These are phyloP conservation scores for Penicillium maclennaniae DNA, from an alignment of 495 filamentous ascomycete species.

Conservation along the genomic window DNA sequence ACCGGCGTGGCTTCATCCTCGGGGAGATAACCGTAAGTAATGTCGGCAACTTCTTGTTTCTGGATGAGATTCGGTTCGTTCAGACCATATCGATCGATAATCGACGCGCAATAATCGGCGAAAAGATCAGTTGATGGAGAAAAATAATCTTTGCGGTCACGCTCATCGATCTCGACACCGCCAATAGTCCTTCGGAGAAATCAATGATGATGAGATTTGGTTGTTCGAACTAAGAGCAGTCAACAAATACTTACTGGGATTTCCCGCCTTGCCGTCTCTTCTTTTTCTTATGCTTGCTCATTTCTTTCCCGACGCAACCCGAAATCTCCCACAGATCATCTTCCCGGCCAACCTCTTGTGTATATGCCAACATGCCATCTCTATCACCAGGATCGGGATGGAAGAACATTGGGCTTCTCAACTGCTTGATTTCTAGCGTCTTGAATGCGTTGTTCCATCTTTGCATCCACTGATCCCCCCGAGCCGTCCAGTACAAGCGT, in stretches of 20 bases:
- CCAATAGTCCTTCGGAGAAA: constrained; percentile 19
- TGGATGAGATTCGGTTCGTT: constrained; percentile 39
- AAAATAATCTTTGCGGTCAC: constrained; percentile 64
- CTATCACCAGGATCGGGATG: constrained; percentile 62
- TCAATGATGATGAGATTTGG: neutral
- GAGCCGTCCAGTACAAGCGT: constrained; percentile 52
- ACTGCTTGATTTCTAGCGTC: constrained; percentile 53
- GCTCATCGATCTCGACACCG: constrained; percentile 53
- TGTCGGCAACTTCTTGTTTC: constrained; percentile 47
- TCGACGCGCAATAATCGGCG: constrained; percentile 50
- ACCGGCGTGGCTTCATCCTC: constrained; percentile 10
- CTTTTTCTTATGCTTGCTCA: constrained; percentile 63
- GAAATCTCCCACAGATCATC: constrained; percentile 54
- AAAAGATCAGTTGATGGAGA: constrained; percentile 56
- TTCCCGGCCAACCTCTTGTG: constrained; percentile 46
- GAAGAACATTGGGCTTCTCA: constrained; percentile 66
- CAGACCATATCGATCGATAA: constrained; percentile 51
- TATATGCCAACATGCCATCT: constrained; percentile 59
- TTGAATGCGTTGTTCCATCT: constrained; percentile 55
- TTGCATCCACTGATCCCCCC: constrained; percentile 49
- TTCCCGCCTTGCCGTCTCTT: constrained; percentile 42
- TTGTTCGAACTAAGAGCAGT: neutral
- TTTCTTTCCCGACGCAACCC: constrained; percentile 58
- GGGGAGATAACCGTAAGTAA: constrained; percentile 42
- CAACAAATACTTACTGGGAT: constrained; percentile 20